Conservation (phyloP, 805 yeast species). For the Metschnikowia anglica region DNA sequence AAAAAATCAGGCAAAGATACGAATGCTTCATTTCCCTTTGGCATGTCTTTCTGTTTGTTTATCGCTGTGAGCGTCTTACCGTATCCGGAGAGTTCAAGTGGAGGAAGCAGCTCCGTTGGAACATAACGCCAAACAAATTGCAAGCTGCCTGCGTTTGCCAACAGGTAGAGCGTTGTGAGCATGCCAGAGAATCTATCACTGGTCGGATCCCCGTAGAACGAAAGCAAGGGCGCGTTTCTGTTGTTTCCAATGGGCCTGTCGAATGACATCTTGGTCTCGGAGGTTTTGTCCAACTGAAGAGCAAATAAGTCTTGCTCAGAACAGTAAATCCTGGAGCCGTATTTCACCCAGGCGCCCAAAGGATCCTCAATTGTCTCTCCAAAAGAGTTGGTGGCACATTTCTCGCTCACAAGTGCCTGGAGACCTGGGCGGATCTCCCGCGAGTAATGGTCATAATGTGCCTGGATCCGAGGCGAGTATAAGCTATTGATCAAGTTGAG, state of each 20-base stretch:
- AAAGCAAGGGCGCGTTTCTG: slow-evolving; percentile 47
- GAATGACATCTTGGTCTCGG: slow-evolving; percentile 35
- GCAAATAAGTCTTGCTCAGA: slow-evolving; percentile 77
- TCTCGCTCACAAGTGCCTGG: slow-evolving; percentile 19
- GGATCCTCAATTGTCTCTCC: slow-evolving; percentile 27
- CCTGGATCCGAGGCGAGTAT: slow-evolving; percentile 60
- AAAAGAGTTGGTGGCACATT: slow-evolving; percentile 33
- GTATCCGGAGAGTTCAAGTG: slow-evolving; percentile 49
- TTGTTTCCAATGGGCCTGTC: slow-evolving; percentile 68
- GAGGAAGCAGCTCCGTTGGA: slow-evolving; percentile 34
- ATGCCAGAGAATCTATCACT: slow-evolving; percentile 53
- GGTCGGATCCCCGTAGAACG: slow-evolving; percentile 65
- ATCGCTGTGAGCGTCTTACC: slow-evolving; percentile 43
- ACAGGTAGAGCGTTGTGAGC: slow-evolving; percentile 56
- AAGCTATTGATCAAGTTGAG: slow-evolving; percentile 48
- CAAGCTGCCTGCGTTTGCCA: slow-evolving; percentile 63
- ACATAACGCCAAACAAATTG: slow-evolving; percentile 76
- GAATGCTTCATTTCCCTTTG: neutral
- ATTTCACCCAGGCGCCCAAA: slow-evolving; percentile 47
- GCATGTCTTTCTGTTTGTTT: slow-evolving; percentile 3
- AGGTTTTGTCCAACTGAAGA: slow-evolving; percentile 47
- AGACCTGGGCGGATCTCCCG: slow-evolving; percentile 30
- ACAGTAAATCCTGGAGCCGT: slow-evolving; percentile 57
- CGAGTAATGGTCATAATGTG: slow-evolving; percentile 58
- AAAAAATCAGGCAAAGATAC: slow-evolving; percentile 4